Percentiles rank a stretch among this genome's conserved stretches.
These are phyloP conservation scores for Phytophthora macrochlamydospora DNA, from an alignment of 352 stramenopile genomes.

Conservation along the genomic window DNA sequence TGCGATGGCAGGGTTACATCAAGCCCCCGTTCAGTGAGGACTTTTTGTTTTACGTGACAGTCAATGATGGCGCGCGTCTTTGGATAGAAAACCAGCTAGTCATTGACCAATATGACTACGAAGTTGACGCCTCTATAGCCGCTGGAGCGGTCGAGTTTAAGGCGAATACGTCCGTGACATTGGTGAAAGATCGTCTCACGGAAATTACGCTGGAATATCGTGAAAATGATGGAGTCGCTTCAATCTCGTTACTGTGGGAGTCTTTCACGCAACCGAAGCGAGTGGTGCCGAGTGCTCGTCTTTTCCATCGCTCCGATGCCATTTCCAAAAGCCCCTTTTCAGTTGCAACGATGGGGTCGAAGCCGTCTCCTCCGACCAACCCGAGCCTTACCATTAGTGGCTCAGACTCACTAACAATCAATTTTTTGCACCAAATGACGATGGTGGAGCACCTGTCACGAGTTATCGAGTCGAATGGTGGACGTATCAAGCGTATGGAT, in stretches of 20 bases:
- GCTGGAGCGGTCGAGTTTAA: constrained; percentile 35
- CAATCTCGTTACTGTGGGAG: constrained; percentile 88
- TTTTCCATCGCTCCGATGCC: constrained; percentile 81
- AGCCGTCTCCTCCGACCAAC: constrained; percentile 54
- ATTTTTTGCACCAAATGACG: constrained; percentile 84
- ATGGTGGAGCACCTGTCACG: constrained; percentile 86
- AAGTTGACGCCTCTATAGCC: constrained; percentile 31
- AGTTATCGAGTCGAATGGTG: constrained; percentile 92
- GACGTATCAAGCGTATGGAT: constrained; percentile 54
- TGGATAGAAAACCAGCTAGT: constrained; percentile 69
- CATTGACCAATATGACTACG: constrained; percentile 64
- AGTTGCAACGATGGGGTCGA: constrained; percentile 57
- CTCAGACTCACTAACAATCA: constrained; percentile 72
- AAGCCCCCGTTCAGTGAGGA: constrained; percentile 90
- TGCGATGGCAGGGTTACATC: constrained; percentile 94
- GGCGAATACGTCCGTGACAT: constrained; percentile 40
- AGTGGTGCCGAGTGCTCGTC: constrained; percentile 83
- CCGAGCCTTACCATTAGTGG: constrained; percentile 51
- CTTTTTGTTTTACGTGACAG: constrained; percentile 87
- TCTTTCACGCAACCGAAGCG: constrained; percentile 88
- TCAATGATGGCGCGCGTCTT: constrained; percentile 91
- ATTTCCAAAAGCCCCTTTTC: constrained; percentile 75
- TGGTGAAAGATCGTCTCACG: constrained; percentile 84
- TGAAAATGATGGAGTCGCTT: constrained; percentile 89
- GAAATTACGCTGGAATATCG: constrained; percentile 94